Conservation (phyloP, 164 flowering plant species). For the Magnolia officinalis region DNA sequence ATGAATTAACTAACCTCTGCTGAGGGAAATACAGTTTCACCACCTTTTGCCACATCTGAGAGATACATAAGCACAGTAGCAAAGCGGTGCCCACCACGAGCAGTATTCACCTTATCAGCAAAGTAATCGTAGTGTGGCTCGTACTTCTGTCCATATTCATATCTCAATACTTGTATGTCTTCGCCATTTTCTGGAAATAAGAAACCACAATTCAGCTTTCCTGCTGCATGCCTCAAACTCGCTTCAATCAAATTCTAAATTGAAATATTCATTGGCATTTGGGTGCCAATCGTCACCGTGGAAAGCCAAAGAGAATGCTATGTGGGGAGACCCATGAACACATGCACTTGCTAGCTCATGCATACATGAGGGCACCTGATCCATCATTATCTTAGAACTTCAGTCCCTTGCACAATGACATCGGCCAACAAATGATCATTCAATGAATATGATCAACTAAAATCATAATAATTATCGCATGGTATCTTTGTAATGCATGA, state of each 20-base stretch:
- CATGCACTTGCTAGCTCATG: neutral
- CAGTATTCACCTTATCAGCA: slow-evolving; percentile 76
- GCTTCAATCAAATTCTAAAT: neutral
- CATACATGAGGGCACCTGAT: neutral
- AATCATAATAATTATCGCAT: too few relatives aligned
- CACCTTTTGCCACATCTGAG: slow-evolving; percentile 77
- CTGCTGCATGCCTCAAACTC: neutral
- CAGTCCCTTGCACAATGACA: neutral
- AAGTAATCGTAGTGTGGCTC: slow-evolving; percentile 95
- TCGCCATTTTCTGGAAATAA: slow-evolving; percentile 79
- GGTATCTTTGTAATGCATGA: too few relatives aligned
- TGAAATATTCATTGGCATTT: neutral
- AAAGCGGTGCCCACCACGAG: slow-evolving; percentile 86
- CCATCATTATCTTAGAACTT: neutral
- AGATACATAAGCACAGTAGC: slow-evolving; percentile 98
- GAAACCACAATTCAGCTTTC: neutral
- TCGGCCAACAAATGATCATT: neutral
- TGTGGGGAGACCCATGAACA: neutral
- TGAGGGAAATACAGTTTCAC: slow-evolving; percentile 91
- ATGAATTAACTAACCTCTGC: slow-evolving; percentile 72
- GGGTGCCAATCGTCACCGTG: neutral
- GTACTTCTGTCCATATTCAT: slow-evolving; percentile 89
- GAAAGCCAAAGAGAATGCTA: neutral
- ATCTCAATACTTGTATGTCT: slow-evolving; percentile 85
- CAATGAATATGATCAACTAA: neutral